Evolutionary conservation across 1,139 yeast genomes (phyloP).

Genomic region (Diutina scorzettiae): DNA sequence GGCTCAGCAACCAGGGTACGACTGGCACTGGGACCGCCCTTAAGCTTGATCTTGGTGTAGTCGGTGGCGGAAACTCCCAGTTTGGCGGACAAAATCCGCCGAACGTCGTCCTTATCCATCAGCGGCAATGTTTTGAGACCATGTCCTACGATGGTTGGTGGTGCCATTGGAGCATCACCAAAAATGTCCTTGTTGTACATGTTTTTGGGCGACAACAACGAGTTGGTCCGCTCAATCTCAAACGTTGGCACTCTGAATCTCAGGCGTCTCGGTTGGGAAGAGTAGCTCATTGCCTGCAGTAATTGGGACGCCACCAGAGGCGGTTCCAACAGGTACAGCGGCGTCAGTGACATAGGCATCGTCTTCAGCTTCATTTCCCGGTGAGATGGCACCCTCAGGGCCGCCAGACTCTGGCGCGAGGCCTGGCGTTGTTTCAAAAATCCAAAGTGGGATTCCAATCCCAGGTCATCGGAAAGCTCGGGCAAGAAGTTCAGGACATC

Average conservation of each 20-base stretch:
- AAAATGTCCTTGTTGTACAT: conserved; percentile 31
- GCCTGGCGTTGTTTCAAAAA: conserved; percentile 10
- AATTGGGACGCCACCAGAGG: neutral
- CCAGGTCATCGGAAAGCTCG: conserved; percentile 37
- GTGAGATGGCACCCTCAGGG: neutral
- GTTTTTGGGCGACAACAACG: conserved; percentile 25
- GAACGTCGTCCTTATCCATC: conserved; percentile 37
- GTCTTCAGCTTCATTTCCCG: no score
- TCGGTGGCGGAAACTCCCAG: conserved; percentile 32
- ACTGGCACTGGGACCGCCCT: conserved; percentile 18
- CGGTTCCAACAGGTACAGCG: conserved; percentile 5
- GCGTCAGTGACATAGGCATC: neutral
- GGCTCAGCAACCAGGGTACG: conserved; percentile 22
- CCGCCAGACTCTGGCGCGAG: conserved; percentile 7
- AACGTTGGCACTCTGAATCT: conserved; percentile 33
- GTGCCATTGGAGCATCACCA: conserved; percentile 17
- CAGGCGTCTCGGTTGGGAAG: conserved; percentile 7
- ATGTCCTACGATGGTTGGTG: conserved; percentile 26
- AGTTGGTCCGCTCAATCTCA: conserved; percentile 27
- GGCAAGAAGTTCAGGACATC: conserved; percentile 32
- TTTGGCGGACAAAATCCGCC: conserved; percentile 28
- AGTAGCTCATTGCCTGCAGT: conserved; percentile 5
- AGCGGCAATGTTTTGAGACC: conserved; percentile 37
- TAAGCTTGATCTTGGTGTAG: conserved; percentile 24
- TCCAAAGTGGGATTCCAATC: conserved; percentile 28